Percentiles rank a stretch among this genome's conserved stretches.
Evolutionary conservation across 2,329 filamentous ascomycete genomes (phyloP).

Genomic region (Amauroascus verrucosus): DNA sequence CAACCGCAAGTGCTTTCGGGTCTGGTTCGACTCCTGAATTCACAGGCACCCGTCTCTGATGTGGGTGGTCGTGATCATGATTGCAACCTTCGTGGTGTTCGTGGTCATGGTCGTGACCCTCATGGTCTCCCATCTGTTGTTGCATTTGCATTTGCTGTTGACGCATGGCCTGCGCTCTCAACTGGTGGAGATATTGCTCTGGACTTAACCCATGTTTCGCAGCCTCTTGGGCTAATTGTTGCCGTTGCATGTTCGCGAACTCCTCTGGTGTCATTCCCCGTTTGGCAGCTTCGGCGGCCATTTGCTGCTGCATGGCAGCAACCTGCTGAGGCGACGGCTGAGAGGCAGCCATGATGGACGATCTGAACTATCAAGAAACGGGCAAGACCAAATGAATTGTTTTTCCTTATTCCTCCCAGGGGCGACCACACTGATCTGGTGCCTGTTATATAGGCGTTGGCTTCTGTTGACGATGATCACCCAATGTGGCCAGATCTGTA

Average conservation of each 20-base stretch:
- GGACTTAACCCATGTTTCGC: conserved; percentile 44
- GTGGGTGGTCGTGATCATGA: conserved; percentile 24
- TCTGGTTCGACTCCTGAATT: conserved; percentile 57
- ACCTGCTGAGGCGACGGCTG: conserved; percentile 74
- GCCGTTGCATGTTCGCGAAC: conserved; percentile 57
- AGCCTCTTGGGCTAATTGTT: conserved; percentile 38
- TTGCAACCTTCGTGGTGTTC: conserved; percentile 20
- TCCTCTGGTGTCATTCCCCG: conserved; percentile 75
- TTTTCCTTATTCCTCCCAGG: not conserved
- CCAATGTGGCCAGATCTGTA: conserved; percentile 13
- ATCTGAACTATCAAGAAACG: not conserved
- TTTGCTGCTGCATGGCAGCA: conserved; percentile 67
- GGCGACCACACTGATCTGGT: not conserved
- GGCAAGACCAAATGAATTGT: not conserved
- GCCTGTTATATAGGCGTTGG: not conserved
- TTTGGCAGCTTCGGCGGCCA: conserved; percentile 72
- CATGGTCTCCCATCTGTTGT: conserved; percentile 23
- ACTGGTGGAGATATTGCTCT: conserved; percentile 39
- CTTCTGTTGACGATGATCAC: conserved; percentile 2
- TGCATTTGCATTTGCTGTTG: conserved; percentile 32
- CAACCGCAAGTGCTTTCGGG: conserved; percentile 77
- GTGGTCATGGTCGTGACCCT: conserved; percentile 9
- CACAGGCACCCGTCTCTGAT: conserved; percentile 39
- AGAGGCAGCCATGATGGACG: conserved; percentile 24
- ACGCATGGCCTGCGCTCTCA: conserved; percentile 26